Conservation (phyloP, 2,329 filamentous ascomycete species). For the Alternaria arbusti region DNA sequence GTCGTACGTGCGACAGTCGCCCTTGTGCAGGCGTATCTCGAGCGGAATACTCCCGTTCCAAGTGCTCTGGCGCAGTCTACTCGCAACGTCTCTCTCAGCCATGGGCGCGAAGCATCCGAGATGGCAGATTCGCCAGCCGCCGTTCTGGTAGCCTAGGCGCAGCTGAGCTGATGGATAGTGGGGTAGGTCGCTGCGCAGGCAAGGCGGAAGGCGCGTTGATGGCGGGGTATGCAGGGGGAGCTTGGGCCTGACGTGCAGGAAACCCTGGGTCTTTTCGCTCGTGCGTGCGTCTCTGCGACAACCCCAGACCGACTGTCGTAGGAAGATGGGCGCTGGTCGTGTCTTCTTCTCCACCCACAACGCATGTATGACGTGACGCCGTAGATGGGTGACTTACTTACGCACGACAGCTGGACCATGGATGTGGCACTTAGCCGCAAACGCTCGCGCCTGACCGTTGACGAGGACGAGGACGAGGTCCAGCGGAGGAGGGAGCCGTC, state of each 20-base stretch:
- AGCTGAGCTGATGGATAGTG: slow-evolving; percentile 14
- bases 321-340: slow-evolving; percentile 8
- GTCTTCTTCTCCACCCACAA: slow-evolving; percentile 8
- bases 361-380: not conserved
- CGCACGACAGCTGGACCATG: slow-evolving; percentile 34
- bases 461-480: slow-evolving; percentile 33
- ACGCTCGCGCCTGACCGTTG: slow-evolving; percentile 40
- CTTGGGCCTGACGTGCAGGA: slow-evolving; percentile 7
- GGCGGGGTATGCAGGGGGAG: slow-evolving; percentile 16
- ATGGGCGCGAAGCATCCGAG: slow-evolving; percentile 8
- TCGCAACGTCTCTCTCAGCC: slow-evolving; percentile 43
- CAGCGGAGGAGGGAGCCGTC: slow-evolving; percentile 27
- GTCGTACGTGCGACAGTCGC: slow-evolving; percentile 67
- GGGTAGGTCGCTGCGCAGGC: slow-evolving; percentile 1
- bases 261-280: slow-evolving; percentile 1
- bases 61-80: slow-evolving; percentile 56
- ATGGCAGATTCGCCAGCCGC: slow-evolving; percentile 11
- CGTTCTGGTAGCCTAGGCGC: slow-evolving; percentile 19
- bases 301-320: slow-evolving; percentile 13
- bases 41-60: slow-evolving; percentile 67
- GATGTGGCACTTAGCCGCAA: slow-evolving; percentile 39
- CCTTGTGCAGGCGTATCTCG: slow-evolving; percentile 64
- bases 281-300: slow-evolving; percentile 35
- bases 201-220: not conserved
- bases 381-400: slow-evolving; percentile 26